Percentiles rank a stretch among this genome's conserved stretches.
Conservation (phyloP, 345 rosid genomes). For the Syzygium jambos region DNA sequence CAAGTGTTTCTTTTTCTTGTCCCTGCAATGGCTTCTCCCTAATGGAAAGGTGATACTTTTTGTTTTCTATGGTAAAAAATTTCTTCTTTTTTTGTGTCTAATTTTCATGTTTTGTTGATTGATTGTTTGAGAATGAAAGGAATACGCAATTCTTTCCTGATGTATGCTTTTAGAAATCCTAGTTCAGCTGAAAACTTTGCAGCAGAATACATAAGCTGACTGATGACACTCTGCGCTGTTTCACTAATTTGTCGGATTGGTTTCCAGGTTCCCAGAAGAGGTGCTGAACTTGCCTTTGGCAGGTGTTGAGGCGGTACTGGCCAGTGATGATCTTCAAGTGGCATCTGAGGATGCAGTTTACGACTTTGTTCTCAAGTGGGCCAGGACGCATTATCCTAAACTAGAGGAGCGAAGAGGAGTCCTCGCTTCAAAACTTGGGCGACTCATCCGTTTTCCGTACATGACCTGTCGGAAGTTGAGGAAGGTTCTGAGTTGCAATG, state of each 20-base stretch:
- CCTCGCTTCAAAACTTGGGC: slow-evolving; percentile 45
- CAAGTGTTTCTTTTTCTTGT: background rate
- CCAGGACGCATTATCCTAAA: slow-evolving; percentile 52
- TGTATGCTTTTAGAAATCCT: background rate
- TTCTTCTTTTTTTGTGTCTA: background rate
- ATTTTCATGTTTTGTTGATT: background rate
- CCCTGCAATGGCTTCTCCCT: background rate
- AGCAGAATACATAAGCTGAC: background rate
- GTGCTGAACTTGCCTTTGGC: slow-evolving; percentile 68
- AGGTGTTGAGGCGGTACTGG: slow-evolving; percentile 70
- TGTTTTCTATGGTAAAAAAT: background rate
- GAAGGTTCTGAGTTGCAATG: slow-evolving; percentile 59
- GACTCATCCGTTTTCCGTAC: slow-evolving; percentile 64
- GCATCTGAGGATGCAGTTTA: slow-evolving; percentile 69
- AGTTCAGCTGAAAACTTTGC: background rate
- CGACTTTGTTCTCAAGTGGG: slow-evolving; percentile 69
- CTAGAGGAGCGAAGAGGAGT: slow-evolving; percentile 53
- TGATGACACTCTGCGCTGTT: background rate
- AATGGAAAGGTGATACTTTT: background rate
- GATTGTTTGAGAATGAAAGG: background rate
- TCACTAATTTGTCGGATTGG: background rate
- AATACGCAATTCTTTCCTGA: background rate
- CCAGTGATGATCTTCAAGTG: slow-evolving; percentile 57
- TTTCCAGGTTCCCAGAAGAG: slow-evolving; percentile 51
- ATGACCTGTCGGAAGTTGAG: slow-evolving; percentile 66